Evolutionary conservation across 1,284 basidiomycete genomes (phyloP).

Genomic region (Tilletia indica): DNA sequence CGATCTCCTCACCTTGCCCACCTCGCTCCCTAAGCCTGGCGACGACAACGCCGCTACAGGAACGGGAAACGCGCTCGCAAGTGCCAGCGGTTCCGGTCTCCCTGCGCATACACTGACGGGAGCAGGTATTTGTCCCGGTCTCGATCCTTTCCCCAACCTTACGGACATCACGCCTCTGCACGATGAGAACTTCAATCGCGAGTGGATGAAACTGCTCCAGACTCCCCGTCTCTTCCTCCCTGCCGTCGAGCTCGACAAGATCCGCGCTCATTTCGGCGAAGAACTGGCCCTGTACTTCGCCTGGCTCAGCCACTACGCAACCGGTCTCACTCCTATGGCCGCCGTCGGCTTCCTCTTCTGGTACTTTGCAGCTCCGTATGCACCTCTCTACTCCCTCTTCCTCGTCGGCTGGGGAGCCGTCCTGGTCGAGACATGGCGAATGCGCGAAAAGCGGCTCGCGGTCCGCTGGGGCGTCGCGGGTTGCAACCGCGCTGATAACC

Average conservation of each 20-base stretch:
- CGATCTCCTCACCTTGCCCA: constrained; percentile 35
- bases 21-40: constrained; percentile 20
- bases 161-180: constrained; percentile 52
- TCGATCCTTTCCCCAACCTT: constrained; percentile 44
- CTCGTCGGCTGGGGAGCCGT: constrained; percentile 47
- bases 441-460: constrained; percentile 50
- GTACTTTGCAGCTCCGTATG: constrained; percentile 35
- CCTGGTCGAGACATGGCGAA: constrained; percentile 50
- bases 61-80: constrained; percentile 13
- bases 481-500: constrained; percentile 32
- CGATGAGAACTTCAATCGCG: constrained; percentile 43
- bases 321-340: constrained; percentile 41
- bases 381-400: constrained; percentile 41
- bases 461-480: constrained; percentile 53
- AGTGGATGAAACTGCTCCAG: constrained; percentile 46
- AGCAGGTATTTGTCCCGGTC: constrained; percentile 36
- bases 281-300: constrained; percentile 54
- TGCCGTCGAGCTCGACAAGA: constrained; percentile 46
- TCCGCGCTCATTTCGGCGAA: constrained; percentile 53
- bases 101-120: constrained; percentile 29
- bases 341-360: constrained; percentile 43
- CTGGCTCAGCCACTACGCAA: constrained; percentile 52
- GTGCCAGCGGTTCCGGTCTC: constrained; percentile 19
- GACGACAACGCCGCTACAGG: constrained; percentile 1
- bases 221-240: constrained; percentile 30